Evolutionary conservation across 2,329 filamentous ascomycete genomes (phyloP), one percentile per base, ranked within the genome.

Genomic region (Neofusicoccum umdonicola): DNA sequence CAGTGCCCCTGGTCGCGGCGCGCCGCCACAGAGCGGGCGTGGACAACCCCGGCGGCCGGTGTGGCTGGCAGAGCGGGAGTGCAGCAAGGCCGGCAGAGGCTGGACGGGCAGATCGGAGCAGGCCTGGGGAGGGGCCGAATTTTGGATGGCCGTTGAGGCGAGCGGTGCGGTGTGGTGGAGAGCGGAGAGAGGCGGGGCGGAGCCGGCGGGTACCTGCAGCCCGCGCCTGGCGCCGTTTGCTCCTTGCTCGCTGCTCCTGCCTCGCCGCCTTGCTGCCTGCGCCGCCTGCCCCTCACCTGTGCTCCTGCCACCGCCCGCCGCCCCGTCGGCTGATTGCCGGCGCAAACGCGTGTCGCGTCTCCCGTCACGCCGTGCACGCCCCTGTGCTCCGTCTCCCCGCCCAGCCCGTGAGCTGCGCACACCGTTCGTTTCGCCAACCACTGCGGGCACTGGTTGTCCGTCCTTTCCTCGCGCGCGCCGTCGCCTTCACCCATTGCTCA

Each of bases 81-180:
- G 56, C 56, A 60, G 31, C 56, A 47, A 37, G 56, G 42, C 41
- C 22, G 42, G 56, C 42, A 19, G 56, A 11, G 8, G 56, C n/a
- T n/a, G 42, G 42, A 37, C 56, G 56, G 56, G 42, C 19, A 19
- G 56, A 60, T 60, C 56, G 42, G 19, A 35, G 42, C 27, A 60
- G 42, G 41, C 39, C n/a, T 13, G 54, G 9, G 4, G 56, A 35
- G 42, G 56, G 56, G 31, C 56, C 42, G 56, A 37, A 47, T 47
- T 60, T 39, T 60, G 27, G 42, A 19, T 2, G 56, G 39, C 41
- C 15, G 41, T 44, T 44, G 41, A 44, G 41, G 15, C 12, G 41
- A 4, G 41, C 15, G 41, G 41, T n/a, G 41, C 15, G 41, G 19
- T 34, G 39, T 12, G 27, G 54, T 58, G 54, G 54, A 57, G 52